Evolutionary conservation across 1,139 yeast species (phyloP).

Genomic region (Candida sp.): DNA sequence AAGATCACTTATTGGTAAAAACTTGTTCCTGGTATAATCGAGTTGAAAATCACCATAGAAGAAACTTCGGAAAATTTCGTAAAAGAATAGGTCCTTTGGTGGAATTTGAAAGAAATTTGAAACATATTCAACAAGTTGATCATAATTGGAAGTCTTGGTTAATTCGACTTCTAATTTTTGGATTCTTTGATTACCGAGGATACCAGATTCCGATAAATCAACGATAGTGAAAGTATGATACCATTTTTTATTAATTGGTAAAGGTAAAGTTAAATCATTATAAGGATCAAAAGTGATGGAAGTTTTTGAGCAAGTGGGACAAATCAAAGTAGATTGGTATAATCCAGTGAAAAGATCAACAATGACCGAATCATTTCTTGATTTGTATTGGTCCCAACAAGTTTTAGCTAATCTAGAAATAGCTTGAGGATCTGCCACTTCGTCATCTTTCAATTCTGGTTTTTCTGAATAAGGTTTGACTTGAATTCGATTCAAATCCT

Average conservation of each 20-base stretch:
- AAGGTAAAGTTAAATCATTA: constrained; percentile 84
- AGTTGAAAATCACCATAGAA: constrained; percentile 72
- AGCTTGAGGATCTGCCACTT: constrained; percentile 51
- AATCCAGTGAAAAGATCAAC: constrained; percentile 86
- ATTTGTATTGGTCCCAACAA: constrained; percentile 80
- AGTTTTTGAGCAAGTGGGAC: constrained; percentile 80
- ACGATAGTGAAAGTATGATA: constrained; percentile 60
- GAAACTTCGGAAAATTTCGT: constrained; percentile 68
- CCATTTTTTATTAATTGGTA: constrained; percentile 82
- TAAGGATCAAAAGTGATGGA: constrained; percentile 95
- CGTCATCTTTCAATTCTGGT: constrained; percentile 72
- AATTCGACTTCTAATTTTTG: constrained; percentile 66
- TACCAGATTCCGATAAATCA: constrained; percentile 50
- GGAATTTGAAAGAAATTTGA: constrained; percentile 48
- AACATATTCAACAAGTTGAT: constrained; percentile 61
- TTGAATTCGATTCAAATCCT: constrained; percentile 80
- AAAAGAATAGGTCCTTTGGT: constrained; percentile 47
- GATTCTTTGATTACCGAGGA: constrained; percentile 16
- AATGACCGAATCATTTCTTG: constrained; percentile 82
- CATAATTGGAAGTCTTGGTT: constrained; percentile 60
- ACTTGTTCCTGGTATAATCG: constrained; percentile 53
- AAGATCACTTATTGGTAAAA: constrained; percentile 66
- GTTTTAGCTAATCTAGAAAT: constrained; percentile 61
- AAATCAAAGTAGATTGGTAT: constrained; percentile 83
- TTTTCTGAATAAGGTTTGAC: constrained; percentile 87